Conservation (phyloP, 371 early-diverging fungal genomes). For the Mortierella sp. region DNA sequence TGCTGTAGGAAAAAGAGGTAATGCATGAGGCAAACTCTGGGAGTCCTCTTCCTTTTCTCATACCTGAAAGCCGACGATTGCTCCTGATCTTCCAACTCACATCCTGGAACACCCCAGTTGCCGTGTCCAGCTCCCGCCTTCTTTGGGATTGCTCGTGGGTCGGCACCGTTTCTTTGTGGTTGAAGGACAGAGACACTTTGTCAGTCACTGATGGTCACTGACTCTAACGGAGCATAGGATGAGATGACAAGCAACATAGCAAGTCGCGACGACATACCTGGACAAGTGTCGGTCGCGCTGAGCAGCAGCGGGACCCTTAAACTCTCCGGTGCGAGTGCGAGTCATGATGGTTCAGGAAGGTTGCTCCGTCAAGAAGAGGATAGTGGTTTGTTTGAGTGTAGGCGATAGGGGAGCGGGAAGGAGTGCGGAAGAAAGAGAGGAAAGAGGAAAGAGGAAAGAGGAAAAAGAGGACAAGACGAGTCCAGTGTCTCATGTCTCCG, state of each 20-base stretch:
- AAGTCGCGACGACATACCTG: slow-evolving; percentile 8
- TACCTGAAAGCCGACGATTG: slow-evolving; percentile 24
- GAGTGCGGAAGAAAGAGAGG: slow-evolving; percentile 1
- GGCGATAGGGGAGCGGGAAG: background rate
- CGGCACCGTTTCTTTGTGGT: slow-evolving; percentile 40
- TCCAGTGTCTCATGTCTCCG: too few relatives aligned
- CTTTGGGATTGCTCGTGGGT: slow-evolving; percentile 49
- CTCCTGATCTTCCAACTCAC: slow-evolving; percentile 33
- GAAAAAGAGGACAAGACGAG: background rate
- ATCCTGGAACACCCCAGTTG: slow-evolving; percentile 54
- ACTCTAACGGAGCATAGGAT: too few relatives aligned
- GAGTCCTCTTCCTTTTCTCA: background rate
- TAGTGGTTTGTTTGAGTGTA: background rate
- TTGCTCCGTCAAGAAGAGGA: background rate
- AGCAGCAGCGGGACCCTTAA: slow-evolving; percentile 33
- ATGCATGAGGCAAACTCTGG: too few relatives aligned
- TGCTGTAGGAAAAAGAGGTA: too few relatives aligned
- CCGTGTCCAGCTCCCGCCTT: slow-evolving; percentile 46
- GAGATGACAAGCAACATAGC: too few relatives aligned
- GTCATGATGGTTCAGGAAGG: slow-evolving; percentile 34
- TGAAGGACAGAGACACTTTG: too few relatives aligned
- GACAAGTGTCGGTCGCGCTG: slow-evolving; percentile 46
- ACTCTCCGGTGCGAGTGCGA: slow-evolving; percentile 51
- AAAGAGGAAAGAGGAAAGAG: background rate
- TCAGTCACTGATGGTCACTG: too few relatives aligned